Percentiles rank a stretch among this genome's conserved stretches.
These are phyloP conservation scores for Alternaria sp. DNA, from an alignment of 2,329 filamentous ascomycete species.

Conservation along the genomic window DNA sequence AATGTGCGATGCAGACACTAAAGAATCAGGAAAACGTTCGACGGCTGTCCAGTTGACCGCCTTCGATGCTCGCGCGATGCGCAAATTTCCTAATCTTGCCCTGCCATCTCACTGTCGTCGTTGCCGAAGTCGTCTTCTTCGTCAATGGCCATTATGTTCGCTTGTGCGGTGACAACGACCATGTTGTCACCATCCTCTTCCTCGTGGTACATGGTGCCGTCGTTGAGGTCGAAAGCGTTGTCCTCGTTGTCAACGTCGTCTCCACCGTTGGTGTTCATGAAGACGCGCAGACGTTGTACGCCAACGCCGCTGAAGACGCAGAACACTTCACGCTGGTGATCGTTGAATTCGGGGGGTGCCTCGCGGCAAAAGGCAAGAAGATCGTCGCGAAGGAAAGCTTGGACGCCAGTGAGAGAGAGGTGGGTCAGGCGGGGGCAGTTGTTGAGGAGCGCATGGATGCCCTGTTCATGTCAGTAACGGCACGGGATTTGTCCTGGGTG, in stretches of 20 bases:
- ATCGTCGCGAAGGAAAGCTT: slow-evolving; percentile 85
- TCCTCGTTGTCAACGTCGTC: slow-evolving; percentile 22
- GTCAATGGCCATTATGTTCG: slow-evolving; percentile 50
- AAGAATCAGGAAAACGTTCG: not conserved
- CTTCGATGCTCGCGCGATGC: not conserved
- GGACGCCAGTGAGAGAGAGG: slow-evolving; percentile 90
- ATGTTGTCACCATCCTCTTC: slow-evolving; percentile 45
- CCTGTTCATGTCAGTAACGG: slow-evolving; percentile 59
- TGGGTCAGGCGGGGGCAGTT: slow-evolving; percentile 92
- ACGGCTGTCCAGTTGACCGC: not conserved
- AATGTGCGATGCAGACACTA: not conserved
- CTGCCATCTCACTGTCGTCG: slow-evolving; percentile 54
- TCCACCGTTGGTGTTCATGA: slow-evolving; percentile 66
- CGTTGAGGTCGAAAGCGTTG: slow-evolving; percentile 26
- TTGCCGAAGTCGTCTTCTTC: slow-evolving; percentile 54
- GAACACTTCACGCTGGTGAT: slow-evolving; percentile 93
- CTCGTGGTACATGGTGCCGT: slow-evolving; percentile 41
- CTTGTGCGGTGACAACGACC: slow-evolving; percentile 45
- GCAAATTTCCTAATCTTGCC: slow-evolving; percentile 25
- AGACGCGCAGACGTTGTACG: slow-evolving; percentile 76
- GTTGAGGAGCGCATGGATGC: slow-evolving; percentile 87
- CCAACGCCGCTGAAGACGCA: slow-evolving; percentile 95
- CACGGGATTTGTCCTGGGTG: not conserved
- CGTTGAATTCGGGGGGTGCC: slow-evolving; percentile 91
- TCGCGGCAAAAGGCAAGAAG: slow-evolving; percentile 84